These are phyloP conservation scores for Allantophomopsis cytisporea DNA, from an alignment of 2,329 filamentous ascomycete species.

Conservation along the genomic window DNA sequence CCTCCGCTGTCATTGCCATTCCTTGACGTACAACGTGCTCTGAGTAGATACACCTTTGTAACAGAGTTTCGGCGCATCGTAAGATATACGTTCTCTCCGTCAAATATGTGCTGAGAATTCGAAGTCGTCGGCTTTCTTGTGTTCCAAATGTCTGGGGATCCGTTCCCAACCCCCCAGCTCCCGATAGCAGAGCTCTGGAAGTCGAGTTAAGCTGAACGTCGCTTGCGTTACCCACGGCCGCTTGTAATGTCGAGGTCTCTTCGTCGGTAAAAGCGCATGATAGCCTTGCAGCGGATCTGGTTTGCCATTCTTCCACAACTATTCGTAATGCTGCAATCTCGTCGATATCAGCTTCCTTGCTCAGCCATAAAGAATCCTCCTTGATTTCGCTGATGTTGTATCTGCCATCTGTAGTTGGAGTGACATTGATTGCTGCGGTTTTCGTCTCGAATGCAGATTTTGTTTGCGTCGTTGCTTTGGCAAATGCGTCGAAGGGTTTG, in stretches of 20 bases:
- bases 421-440: conserved; percentile 75
- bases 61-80: conserved; percentile 40
- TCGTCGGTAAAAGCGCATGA: conserved; percentile 61
- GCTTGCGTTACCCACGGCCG: conserved; percentile 55
- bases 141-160: conserved; percentile 47
- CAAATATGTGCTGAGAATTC: conserved; percentile 60
- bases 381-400: conserved; percentile 73
- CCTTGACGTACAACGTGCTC: background rate
- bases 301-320: conserved; percentile 73
- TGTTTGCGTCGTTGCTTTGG: conserved; percentile 43
- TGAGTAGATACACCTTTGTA: conserved; percentile 7
- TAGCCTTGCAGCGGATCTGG: conserved; percentile 59
- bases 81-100: conserved; percentile 57
- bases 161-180: conserved; percentile 25
- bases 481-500: conserved; percentile 55
- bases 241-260: conserved; percentile 63
- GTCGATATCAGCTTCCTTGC: conserved; percentile 63
- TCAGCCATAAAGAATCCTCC: conserved; percentile 75
- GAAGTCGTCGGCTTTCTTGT: conserved; percentile 44
- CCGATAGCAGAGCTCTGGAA: conserved; percentile 22
- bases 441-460: conserved; percentile 68
- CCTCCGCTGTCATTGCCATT: background rate
- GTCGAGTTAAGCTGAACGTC: conserved; percentile 42
- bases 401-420: conserved; percentile 49
- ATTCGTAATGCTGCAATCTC: conserved; percentile 72